Evolutionary conservation across 2,329 filamentous ascomycete genomes (phyloP), one percentile per base, ranked within the genome.

Genomic region (Fusarium phyllophilum): DNA sequence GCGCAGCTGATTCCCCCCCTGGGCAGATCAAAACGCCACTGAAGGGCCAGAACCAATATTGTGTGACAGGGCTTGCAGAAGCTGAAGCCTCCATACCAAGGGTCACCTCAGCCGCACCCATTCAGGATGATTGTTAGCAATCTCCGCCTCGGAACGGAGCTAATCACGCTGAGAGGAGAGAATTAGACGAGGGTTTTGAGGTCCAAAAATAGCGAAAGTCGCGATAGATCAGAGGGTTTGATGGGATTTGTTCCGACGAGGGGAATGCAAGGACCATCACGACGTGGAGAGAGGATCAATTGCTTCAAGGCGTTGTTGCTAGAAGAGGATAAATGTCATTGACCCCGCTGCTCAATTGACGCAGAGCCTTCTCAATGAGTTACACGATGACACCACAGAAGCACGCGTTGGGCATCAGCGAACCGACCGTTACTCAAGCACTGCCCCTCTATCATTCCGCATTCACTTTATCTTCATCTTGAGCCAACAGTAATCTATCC

Each of bases 241-340:
- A 13, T 26, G 33, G 13, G 34, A 10, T 29, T n/a, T 22, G 0
- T 22, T 12, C 10, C 5, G 13, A 7, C 0, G 14, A 22, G 7
- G 18, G 24, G 8, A 17, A 54, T 54, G 34, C 34, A 29, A 14
- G 33, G 24, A 22, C 48, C 17, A 34, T 51, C 22, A 1, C 8
- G 22, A 5, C 3, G 0, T 29, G 33, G 22, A 6, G 29, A 9
- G 10, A 7, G 22, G 17, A 29, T 18, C 51, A 29, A 26, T 54
- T 54, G 24, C 34, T 13, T 22, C 34, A 26, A 8, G 5, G 2
- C 5, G 10, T n/a, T 12, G 20, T 22, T 26, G 3, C 7, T 2
- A 3, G 18, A 14, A 17, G 4, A 22, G 7, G 33, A 54, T 54
- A 38, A 54, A 38, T 38, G 13, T 7, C 15, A 5, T n/a, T 6